Evolutionary conservation across 108 stramenopile species (phyloP).

Genomic region (Hondaea fermentalgiana): DNA sequence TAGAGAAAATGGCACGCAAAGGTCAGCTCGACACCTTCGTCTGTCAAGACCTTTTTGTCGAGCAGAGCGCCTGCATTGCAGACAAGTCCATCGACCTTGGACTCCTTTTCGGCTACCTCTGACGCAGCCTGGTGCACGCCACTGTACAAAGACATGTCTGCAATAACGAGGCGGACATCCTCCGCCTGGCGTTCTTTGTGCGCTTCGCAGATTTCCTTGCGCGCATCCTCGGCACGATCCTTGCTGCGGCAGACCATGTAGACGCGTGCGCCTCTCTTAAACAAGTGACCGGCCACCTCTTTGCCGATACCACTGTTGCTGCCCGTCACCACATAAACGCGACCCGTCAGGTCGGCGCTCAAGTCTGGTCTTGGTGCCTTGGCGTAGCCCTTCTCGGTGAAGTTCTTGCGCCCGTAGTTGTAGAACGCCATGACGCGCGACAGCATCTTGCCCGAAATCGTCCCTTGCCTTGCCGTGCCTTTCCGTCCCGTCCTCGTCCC

Average conservation of each 20-base stretch:
- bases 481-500: too few species aligned
- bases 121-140: conserved; percentile 53
- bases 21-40: conserved; percentile 74
- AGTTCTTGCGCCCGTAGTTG: conserved; percentile 17
- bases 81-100: conserved; percentile 65
- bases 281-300: conserved; percentile 16
- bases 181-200: conserved; percentile 40
- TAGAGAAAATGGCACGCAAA: conserved; percentile 71
- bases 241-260: conserved; percentile 80
- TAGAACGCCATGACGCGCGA: conserved; percentile 17
- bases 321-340: conserved; percentile 29
- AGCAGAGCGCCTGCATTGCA: conserved; percentile 83
- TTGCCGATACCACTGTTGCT: conserved; percentile 29
- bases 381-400: conserved; percentile 22
- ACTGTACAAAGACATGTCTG: conserved; percentile 56
- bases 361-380: conserved; percentile 18
- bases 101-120: conserved; percentile 52
- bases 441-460: not conserved
- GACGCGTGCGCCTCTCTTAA: conserved; percentile 63
- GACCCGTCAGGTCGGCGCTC: not conserved
- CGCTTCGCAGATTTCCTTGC: conserved; percentile 55
- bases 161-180: conserved; percentile 52
- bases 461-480: too few species aligned
- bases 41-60: conserved; percentile 63
- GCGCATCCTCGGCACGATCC: conserved; percentile 67